Percentiles rank a stretch among this genome's conserved stretches.
phyloP scores from a whole-genome alignment of 2,329 filamentous ascomycete genomes.

The Waltergamsia citrina region DNA sequence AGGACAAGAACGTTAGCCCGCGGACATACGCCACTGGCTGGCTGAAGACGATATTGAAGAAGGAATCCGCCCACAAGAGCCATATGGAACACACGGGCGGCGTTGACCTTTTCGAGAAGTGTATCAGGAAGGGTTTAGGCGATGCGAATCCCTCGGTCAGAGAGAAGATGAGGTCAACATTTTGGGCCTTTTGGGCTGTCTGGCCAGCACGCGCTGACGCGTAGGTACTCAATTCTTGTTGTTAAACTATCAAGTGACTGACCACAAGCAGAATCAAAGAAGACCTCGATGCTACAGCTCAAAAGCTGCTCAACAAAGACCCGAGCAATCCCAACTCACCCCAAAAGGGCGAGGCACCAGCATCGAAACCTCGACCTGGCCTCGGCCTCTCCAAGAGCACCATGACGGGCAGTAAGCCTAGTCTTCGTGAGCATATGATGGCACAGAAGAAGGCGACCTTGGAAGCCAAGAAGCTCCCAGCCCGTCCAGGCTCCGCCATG shows the following conservation, averaged over 20 bases:
- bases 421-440: conserved; percentile 73
- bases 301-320: conserved; percentile 73
- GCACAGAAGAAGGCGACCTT: conserved; percentile 63
- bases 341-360: conserved; percentile 37
- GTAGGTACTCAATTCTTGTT: conserved; percentile 33
- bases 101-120: conserved; percentile 76
- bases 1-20: conserved; percentile 90
- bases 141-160: conserved; percentile 88
- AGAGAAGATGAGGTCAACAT: conserved; percentile 75
- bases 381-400: conserved; percentile 55
- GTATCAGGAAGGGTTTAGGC: conserved; percentile 76
- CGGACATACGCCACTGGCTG: conserved; percentile 71
- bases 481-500: conserved; percentile 55
- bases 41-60: conserved; percentile 73
- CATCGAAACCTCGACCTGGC: conserved; percentile 45
- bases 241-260: conserved; percentile 7
- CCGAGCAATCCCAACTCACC: conserved; percentile 68
- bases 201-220: conserved; percentile 72
- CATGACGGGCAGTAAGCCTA: conserved; percentile 48
- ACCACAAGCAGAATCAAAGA: conserved; percentile 57
- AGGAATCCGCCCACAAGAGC: conserved; percentile 68
- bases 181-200: conserved; percentile 70
- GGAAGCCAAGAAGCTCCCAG: conserved; percentile 38
- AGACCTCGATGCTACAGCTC: conserved; percentile 67
- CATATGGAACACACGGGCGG: conserved; percentile 80